Base-by-base conservation (phyloP, 2,329 filamentous ascomycete species). In the Calycina marina region DNA sequence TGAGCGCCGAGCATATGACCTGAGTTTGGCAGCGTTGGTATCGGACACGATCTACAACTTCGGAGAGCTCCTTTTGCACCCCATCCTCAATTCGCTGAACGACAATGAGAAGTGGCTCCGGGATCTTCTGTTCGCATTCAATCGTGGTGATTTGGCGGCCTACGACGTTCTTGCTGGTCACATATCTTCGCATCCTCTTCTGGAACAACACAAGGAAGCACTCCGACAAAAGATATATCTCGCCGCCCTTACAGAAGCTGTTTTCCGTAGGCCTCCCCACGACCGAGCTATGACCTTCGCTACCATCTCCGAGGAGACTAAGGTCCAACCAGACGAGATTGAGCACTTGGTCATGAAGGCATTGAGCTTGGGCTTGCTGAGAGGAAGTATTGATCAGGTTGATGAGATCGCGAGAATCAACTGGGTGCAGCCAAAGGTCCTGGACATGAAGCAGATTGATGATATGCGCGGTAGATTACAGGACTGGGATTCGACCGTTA, bases 291-390 rank as follows among this genome's bases (percentile, higher is more conserved):
- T 98, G 78, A 80, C 80, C 4, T 98, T 98, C 60, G 62, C 66
- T 32, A 82, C 84, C 30, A 94, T 98, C 51, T 72, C 81, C 4
- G 68, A 79, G 45, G 88, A 96, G 63, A 98, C 90, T 3, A 93
- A 93, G 59, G 86, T 98, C 31, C 71, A 75, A 46, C 72, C 76
- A 3, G 75, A 90, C 49, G 84, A 96, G 62, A 96, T 98, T 46
- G 90, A 98, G 66, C 88, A 96, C 56, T 63, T 98, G 42, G 81
- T 98, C 50, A 98, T 98, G 90, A 96, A 94, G 67, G 90, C 90
- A n/a, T 61, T 98, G 49, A 94, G 86, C 52, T 60, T 98, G 46
- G 90, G 90, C 1, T 64, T 98, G 46, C 63, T 98, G 45, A 72
- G 79, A 45, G 90, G 90, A 28, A 90, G 81, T 35, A 96, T 98